Base-by-base conservation (phyloP, 768 basidiomycete genomes). In the Amanita brunnescens region DNA sequence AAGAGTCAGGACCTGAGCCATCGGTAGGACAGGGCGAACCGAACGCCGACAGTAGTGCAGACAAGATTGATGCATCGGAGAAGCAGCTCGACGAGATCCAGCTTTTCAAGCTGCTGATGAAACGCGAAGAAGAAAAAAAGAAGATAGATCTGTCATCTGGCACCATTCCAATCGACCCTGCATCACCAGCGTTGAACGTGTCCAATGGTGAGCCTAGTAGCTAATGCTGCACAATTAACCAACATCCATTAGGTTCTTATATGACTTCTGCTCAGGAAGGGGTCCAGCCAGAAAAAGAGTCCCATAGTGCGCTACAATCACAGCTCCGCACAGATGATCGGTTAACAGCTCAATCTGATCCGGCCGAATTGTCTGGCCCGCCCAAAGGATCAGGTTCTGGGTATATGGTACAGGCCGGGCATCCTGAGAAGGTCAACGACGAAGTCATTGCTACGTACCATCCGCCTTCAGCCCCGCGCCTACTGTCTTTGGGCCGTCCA, bases 51-150 rank as follows among this genome's bases (percentile, higher is more conserved):
- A 47, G 61, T 33, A 51, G 46, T 14, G 54, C 56, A 26, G 61
- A 61, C 23, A 59, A 59, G 47, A 58, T 24, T 6, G 62, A 61
- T 13, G 57, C 52, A 26, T 59, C 63, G 43, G 64, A 73, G 29
- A 71, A 67, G 37, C 76, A 70, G 12, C 64, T 91, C 53, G 88
- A 91, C 61, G 89, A 91, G 67, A 90, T 91, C 21, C 87, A 90
- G 54, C 66, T 87, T 33, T 90, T 91, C 76, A 85, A 83, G 57
- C 58, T 89, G 58, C 71, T 90, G 70, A 91, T 91, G 85, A 87
- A 87, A 64, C 73, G 79, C 54, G 87, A 87, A 58, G 81, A 87
- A 54, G 71, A 74, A 53, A 74, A 69, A 56, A 74, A 72, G 55
- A 67, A 63, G 43, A 55, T 51, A 0, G 70, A 71, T 14, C 55